Evolutionary conservation across 257 asterid species (phyloP).

Genomic region (Gentiana dahurica): DNA sequence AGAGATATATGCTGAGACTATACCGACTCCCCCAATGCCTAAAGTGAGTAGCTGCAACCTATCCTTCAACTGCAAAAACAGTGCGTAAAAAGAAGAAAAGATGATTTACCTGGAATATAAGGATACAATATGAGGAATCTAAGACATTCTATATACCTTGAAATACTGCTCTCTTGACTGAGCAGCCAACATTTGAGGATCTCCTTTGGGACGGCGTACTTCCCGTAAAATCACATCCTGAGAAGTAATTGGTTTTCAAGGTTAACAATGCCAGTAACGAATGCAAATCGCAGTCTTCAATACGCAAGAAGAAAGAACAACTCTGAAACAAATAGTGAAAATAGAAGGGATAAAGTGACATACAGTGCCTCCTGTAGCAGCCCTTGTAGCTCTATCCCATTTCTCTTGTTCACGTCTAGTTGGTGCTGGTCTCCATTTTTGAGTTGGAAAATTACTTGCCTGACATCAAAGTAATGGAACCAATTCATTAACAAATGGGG

Average conservation of each 20-base stretch:
- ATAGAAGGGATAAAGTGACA: slow-evolving; percentile 11
- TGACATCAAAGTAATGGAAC: slow-evolving; percentile 17
- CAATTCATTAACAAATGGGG: background rate
- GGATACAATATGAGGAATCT: slow-evolving; percentile 2
- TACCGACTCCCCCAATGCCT: slow-evolving; percentile 73
- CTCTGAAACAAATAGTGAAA: slow-evolving; percentile 2
- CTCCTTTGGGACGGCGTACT: slow-evolving; percentile 54
- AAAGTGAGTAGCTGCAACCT: slow-evolving; percentile 67
- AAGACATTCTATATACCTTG: slow-evolving; percentile 35
- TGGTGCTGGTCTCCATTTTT: slow-evolving; percentile 83
- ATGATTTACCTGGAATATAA: background rate
- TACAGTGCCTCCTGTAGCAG: slow-evolving; percentile 96
- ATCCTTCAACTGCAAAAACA: slow-evolving; percentile 55
- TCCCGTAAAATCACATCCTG: slow-evolving; percentile 87
- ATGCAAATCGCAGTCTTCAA: slow-evolving; percentile 5
- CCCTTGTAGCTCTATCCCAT: slow-evolving; percentile 85
- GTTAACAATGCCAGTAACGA: background rate
- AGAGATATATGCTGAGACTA: slow-evolving; percentile 63
- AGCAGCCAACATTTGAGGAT: slow-evolving; percentile 78
- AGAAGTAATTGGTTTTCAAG: background rate
- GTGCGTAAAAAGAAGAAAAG: background rate
- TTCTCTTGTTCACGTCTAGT: slow-evolving; percentile 93
- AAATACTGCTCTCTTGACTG: slow-evolving; percentile 71
- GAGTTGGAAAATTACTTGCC: slow-evolving; percentile 28
- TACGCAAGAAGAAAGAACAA: slow-evolving; percentile 4